phyloP scores from a whole-genome alignment of 73 alveolate species.

The Diophrys sp. region DNA sequence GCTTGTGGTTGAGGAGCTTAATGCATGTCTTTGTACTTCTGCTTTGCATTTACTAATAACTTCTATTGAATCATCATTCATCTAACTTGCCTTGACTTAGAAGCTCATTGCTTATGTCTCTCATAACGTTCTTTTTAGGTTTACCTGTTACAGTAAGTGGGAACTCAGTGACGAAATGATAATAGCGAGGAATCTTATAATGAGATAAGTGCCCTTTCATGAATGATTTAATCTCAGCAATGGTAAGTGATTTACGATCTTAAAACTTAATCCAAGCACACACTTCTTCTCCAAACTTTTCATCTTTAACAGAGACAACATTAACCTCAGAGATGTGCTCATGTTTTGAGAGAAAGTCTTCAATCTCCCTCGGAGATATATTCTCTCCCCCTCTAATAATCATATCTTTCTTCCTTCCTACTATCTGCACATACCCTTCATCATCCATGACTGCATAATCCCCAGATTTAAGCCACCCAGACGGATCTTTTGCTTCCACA shows the following conservation, averaged over 20 bases:
- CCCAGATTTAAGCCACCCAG: slow-evolving; percentile 62
- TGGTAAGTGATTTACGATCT: slow-evolving; percentile 19
- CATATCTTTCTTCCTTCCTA: slow-evolving; percentile 76
- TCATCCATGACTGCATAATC: slow-evolving; percentile 65
- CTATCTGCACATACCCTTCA: slow-evolving; percentile 61
- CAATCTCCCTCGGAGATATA: slow-evolving; percentile 72
- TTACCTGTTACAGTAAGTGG: slow-evolving; percentile 79
- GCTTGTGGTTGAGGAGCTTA: too few relatives aligned
- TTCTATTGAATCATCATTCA: too few relatives aligned
- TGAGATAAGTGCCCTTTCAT: slow-evolving; percentile 70
- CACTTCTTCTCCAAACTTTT: slow-evolving; percentile 66
- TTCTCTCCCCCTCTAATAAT: slow-evolving; percentile 80
- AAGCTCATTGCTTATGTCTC: slow-evolving; percentile 12
- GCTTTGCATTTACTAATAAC: too few relatives aligned
- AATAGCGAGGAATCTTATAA: slow-evolving; percentile 63
- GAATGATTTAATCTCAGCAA: slow-evolving; percentile 31
- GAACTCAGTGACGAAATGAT: slow-evolving; percentile 58
- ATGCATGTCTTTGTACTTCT: too few relatives aligned
- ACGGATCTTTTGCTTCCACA: slow-evolving; percentile 23
- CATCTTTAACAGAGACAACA: slow-evolving; percentile 64
- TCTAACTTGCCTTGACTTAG: not conserved
- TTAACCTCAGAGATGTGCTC: slow-evolving; percentile 41
- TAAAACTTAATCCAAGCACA: slow-evolving; percentile 63
- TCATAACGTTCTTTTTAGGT: slow-evolving; percentile 60
- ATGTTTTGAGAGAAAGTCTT: slow-evolving; percentile 46